Conservation (phyloP, 2,329 filamentous ascomycete genomes). For the Penicillium sp. region DNA sequence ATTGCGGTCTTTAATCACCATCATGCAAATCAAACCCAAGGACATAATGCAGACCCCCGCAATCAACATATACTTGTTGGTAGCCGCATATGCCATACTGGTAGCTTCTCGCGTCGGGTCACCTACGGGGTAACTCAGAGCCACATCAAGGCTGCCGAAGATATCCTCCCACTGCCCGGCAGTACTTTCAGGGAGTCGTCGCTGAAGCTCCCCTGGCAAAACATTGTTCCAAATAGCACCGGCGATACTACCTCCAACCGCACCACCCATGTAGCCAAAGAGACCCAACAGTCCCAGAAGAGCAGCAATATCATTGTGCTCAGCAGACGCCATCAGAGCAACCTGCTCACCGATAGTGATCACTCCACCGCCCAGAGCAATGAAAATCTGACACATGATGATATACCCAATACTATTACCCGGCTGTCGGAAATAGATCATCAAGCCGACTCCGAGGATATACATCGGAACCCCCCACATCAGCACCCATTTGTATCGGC, state of each 20-base stretch:
- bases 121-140: conserved; percentile 49
- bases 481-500: conserved; percentile 58
- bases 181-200: conserved; percentile 46
- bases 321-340: conserved; percentile 57
- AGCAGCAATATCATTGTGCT: conserved; percentile 60
- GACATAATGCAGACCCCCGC: conserved; percentile 51
- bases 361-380: conserved; percentile 58
- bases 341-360: conserved; percentile 60
- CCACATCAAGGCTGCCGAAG: conserved; percentile 52
- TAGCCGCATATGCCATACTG: conserved; percentile 61
- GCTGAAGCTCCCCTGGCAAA: conserved; percentile 53
- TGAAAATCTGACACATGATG: conserved; percentile 63
- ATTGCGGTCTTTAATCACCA: conserved; percentile 56
- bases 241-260: conserved; percentile 59
- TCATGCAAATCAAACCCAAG: conserved; percentile 47
- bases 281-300: conserved; percentile 60
- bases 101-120: conserved; percentile 59
- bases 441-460: conserved; percentile 57
- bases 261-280: conserved; percentile 58
- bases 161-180: conserved; percentile 43
- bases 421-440: conserved; percentile 58
- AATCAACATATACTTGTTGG: conserved; percentile 57
- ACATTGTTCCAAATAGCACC: conserved; percentile 53
- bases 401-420: conserved; percentile 57
- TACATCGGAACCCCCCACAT: conserved; percentile 58